Evolutionary conservation across 2,329 filamentous ascomycete genomes (phyloP).

Genomic region (Hymenoscyphus occultus): DNA sequence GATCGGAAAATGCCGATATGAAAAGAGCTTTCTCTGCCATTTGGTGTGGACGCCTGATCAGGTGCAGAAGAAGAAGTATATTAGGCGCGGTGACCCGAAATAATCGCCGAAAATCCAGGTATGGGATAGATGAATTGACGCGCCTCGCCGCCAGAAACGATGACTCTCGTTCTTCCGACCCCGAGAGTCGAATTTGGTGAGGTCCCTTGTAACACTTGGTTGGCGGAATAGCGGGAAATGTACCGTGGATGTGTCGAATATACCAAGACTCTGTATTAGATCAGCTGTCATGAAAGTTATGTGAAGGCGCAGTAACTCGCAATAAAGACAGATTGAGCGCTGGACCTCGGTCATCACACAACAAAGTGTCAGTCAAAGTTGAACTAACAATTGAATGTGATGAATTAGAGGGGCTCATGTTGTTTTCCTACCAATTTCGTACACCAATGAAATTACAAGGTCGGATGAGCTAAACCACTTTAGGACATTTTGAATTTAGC

Average conservation of each 20-base stretch:
- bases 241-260: slow-evolving; percentile 2
- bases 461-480: not conserved
- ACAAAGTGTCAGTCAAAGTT: not conserved
- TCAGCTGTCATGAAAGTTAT: slow-evolving; percentile 7
- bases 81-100: slow-evolving; percentile 11
- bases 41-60: slow-evolving; percentile 6
- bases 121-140: slow-evolving; percentile 15
- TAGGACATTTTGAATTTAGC: slow-evolving; percentile 15
- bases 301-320: not conserved
- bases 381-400: not conserved
- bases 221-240: slow-evolving; percentile 12
- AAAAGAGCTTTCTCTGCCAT: not conserved
- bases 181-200: slow-evolving; percentile 9
- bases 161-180: slow-evolving; percentile 16
- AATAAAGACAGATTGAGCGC: not conserved
- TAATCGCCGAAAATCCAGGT: slow-evolving; percentile 8
- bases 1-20: slow-evolving; percentile 12
- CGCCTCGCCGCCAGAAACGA: slow-evolving; percentile 2
- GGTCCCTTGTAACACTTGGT: not conserved
- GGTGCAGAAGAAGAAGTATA: slow-evolving; percentile 6
- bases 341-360: not conserved
- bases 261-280: slow-evolving; percentile 8
- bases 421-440: not conserved
- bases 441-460: slow-evolving; percentile 2
- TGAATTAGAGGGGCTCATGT: not conserved